Base-by-base conservation (phyloP, 805 yeast genomes). In the Nakazawaea populi region DNA sequence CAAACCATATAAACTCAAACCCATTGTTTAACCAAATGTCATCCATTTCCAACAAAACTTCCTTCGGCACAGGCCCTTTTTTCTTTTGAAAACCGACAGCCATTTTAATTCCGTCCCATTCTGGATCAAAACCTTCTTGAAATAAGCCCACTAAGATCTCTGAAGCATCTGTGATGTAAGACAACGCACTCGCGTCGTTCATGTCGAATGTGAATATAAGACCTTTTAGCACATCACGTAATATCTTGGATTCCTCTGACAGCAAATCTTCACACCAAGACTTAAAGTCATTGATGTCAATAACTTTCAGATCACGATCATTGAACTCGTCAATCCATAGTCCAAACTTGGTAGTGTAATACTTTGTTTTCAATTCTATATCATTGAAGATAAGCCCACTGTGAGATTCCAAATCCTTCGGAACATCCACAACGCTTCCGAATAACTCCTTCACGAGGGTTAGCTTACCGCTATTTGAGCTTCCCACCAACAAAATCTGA, bases 221-320 rank as follows among this genome's bases (percentile, higher is more conserved):
- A 1, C 83, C 83, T 42, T 73, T 76, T 3, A 79, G 41, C 1
- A 60, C 73, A 24, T 73, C 77, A 29, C 83, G 60, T 35, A 79
- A 58, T 48, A 76, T 82, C 28, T 52, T 56, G 51, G 61, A 66
- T 38, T 76, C 80, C 0, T 57, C 64, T 1, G 62, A 48, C 8
- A 42, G 11, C 51, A 79, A 72, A 52, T 78, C 81, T 0, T 55
- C 45, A 38, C 52, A 51, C 79, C 82, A 77, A 3, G 56, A 38
- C 4, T 57, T 55, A 5, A 75, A 59, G 6, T 55, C 55, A 4
- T 51, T 46, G 3, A 58, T 51, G 37, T 62, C 52, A 3, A 56
- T 57, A 1, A 32, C 31, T 42, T 27, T 35, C 37, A 5, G 71
- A 72, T 49, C 70, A 62, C 47, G 35, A 32, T 70, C 58, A 3